Evolutionary conservation across 768 basidiomycete genomes (phyloP), one percentile per base, ranked within the genome.

Genomic region (Botryobasidium botryosum): DNA sequence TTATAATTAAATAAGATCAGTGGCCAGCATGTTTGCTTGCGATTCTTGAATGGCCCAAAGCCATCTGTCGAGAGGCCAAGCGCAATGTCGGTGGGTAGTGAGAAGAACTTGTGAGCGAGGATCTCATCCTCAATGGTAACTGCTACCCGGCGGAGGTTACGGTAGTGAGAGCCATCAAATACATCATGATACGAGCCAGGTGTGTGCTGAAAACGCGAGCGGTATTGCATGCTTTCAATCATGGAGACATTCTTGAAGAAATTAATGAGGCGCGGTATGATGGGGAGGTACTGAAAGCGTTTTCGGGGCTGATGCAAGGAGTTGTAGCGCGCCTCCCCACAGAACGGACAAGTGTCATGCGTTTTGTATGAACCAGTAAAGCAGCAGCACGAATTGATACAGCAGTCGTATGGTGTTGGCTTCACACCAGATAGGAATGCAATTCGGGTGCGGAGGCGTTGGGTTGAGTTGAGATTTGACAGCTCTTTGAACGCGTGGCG

Each of bases 1-100:
- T 70, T 70, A 52, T 61, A 64, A 46, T 67, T 65, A 45, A 63
- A 56, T 0, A 66, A 10, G n/a, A 72, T 49, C 5, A 72, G 45
- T 1, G 66, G 69, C 56, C 65, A 71, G 6, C 52, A 56, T 0
- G 65, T 65, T 2, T 54, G 47, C 3, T 57, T 56, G 0, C 57
- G 52, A 1, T 54, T 48, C 28, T 62, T 62, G 49, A 63, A 67
- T 5, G 64, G 59, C 0, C 55, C 50, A 51, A 68, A 69, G 0
- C 70, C 64, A 54, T 74, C 68, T 0, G 60, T 61, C 4, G 61
- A 62, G 1, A 70, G 46, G 0, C 59, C 63, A 5, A 72, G 56
- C 1, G 68, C 67, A 18, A 72, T 54, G 42, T 72, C 68, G 5
- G 54, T 55, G 0, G 32, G 35, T n/a, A 61, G 59, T 0, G 55